A percentile compares a stretch with the other conserved stretches of the same genome.
Evolutionary conservation across 768 basidiomycete genomes (phyloP).

Genomic region (Tulasnella sp.): DNA sequence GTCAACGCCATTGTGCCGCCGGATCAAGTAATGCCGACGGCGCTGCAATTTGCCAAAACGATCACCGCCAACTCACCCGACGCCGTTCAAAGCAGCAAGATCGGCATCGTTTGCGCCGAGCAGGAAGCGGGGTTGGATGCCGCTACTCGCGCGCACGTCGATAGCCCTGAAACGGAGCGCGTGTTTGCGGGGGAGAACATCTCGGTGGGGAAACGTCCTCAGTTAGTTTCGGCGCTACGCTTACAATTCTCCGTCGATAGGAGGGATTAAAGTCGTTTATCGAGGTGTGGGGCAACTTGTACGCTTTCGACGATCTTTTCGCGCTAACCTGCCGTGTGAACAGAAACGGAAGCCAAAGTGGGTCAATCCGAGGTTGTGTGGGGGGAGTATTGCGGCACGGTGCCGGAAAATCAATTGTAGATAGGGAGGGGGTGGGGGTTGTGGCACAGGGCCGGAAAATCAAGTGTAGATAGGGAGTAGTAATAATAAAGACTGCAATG

Average conservation of each 20-base stretch:
- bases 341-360: slow-evolving; percentile 52
- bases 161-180: slow-evolving; percentile 48
- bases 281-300: slow-evolving; percentile 46
- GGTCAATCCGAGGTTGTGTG: slow-evolving; percentile 57
- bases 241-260: slow-evolving; percentile 37
- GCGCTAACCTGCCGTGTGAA: neutral
- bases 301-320: neutral
- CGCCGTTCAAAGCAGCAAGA: slow-evolving; percentile 70
- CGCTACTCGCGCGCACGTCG: slow-evolving; percentile 45
- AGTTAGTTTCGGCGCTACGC: neutral
- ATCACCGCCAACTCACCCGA: slow-evolving; percentile 71
- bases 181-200: slow-evolving; percentile 64
- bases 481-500: too few relatives aligned
- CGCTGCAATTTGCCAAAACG: slow-evolving; percentile 56
- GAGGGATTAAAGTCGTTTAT: slow-evolving; percentile 68
- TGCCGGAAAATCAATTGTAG: too few relatives aligned
- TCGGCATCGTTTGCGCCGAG: slow-evolving; percentile 53
- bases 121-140: slow-evolving; percentile 53
- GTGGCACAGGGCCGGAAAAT: too few relatives aligned
- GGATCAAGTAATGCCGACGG: slow-evolving; percentile 53
- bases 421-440: too few relatives aligned
- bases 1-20: too few relatives aligned
- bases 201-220: slow-evolving; percentile 45
- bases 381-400: neutral
- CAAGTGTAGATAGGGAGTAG: too few relatives aligned